Evolutionary conservation across 768 basidiomycete genomes (phyloP).

Genomic region (Baorangia bicolor): DNA sequence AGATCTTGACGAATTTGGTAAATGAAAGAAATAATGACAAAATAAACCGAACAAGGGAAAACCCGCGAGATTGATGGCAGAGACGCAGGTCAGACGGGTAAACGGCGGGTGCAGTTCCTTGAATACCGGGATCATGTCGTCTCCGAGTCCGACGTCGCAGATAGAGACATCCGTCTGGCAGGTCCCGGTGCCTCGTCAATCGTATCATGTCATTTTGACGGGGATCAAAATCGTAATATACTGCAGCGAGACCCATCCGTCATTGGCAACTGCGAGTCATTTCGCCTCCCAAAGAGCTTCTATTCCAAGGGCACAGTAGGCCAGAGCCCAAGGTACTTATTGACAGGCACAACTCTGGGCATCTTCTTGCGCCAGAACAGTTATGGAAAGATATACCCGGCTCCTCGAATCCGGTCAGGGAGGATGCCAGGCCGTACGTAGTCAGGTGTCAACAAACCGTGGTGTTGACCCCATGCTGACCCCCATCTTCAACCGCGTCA

Average conservation of each 20-base stretch:
- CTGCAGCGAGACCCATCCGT: no score
- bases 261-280: slow-evolving; percentile 16
- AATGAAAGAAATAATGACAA: slow-evolving; percentile 1
- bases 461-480: background rate
- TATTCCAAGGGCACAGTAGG: slow-evolving; percentile 5
- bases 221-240: slow-evolving; percentile 30
- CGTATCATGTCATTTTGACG: slow-evolving; percentile 11
- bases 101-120: slow-evolving; percentile 9
- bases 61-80: slow-evolving; percentile 4
- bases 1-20: slow-evolving; percentile 19
- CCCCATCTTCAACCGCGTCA: background rate
- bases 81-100: background rate
- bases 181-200: slow-evolving; percentile 10
- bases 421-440: background rate
- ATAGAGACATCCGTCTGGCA: background rate
- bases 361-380: slow-evolving; percentile 14
- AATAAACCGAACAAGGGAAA: background rate
- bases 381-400: slow-evolving; percentile 18
- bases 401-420: background rate
- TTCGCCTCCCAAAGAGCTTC: slow-evolving; percentile 24
- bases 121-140: slow-evolving; percentile 13
- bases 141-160: slow-evolving; percentile 3
- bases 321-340: slow-evolving; percentile 13
- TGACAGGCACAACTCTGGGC: slow-evolving; percentile 15
- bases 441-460: slow-evolving; percentile 8